These are phyloP conservation scores for Gossypium thurberi DNA, from an alignment of 345 rosid genomes.

Conservation along the genomic window DNA sequence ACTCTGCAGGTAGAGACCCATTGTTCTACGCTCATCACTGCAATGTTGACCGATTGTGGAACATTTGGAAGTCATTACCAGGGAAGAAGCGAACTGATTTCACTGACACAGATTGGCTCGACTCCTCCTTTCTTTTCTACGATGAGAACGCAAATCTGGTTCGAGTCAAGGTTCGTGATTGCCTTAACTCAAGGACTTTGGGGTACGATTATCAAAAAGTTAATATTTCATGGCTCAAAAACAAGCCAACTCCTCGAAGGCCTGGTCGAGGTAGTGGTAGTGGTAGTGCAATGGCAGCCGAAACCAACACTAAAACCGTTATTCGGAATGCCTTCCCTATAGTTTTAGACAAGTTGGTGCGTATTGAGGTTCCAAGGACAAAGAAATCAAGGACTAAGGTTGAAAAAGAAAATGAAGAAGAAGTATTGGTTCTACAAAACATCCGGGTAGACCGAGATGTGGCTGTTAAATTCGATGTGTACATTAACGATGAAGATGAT, in stretches of 20 bases:
- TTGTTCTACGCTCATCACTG: background rate
- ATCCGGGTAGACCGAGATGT: background rate
- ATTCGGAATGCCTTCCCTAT: background rate
- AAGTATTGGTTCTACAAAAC: background rate
- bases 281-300: background rate
- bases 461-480: background rate
- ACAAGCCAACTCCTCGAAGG: background rate
- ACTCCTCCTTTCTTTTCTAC: background rate
- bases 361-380: background rate
- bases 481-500: background rate
- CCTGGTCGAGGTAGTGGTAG: background rate
- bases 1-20: background rate
- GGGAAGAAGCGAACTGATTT: background rate
- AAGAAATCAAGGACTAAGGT: background rate
- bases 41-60: background rate
- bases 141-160: background rate
- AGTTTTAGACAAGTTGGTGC: background rate
- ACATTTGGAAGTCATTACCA: background rate
- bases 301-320: background rate
- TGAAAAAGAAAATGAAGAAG: background rate
- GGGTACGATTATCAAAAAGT: constrained; percentile 2
- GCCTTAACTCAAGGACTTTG: background rate
- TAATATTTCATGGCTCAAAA: background rate
- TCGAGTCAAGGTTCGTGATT: background rate
- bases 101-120: background rate